Percentiles rank a stretch among this genome's conserved stretches.
Conservation (phyloP, 352 stramenopile species). For the Globisporangium spiculum region DNA sequence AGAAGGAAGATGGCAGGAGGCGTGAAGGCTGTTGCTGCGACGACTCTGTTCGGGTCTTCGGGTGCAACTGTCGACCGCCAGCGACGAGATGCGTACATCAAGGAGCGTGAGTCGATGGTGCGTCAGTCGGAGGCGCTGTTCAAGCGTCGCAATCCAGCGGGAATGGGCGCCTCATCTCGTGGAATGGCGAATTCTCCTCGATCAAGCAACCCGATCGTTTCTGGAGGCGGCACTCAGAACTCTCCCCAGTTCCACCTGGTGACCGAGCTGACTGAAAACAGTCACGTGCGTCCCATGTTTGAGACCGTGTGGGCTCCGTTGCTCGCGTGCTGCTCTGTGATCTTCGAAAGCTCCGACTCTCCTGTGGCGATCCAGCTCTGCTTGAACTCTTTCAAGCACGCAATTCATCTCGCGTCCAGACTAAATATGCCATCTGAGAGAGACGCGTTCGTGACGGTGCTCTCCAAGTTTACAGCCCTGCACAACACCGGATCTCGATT, state of each 20-base stretch:
- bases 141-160: constrained; percentile 51
- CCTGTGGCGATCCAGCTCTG: constrained; percentile 92
- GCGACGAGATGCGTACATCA: constrained; percentile 80
- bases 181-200: constrained; percentile 20
- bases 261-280: constrained; percentile 63
- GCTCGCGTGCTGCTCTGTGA: constrained; percentile 95
- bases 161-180: constrained; percentile 21
- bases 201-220: constrained; percentile 10
- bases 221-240: constrained; percentile 16
- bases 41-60: constrained; percentile 63
- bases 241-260: constrained; percentile 62
- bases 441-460: constrained; percentile 95
- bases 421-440: constrained; percentile 91
- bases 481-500: constrained; percentile 90
- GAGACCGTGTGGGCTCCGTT: constrained; percentile 98
- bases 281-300: constrained; percentile 96
- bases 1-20: constrained; percentile 27
- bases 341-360: constrained; percentile 94
- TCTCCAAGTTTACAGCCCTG: constrained; percentile 96
- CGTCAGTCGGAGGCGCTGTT: constrained; percentile 75
- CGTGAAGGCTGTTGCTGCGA: constrained; percentile 25
- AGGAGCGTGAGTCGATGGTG: constrained; percentile 83
- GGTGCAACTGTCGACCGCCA: constrained; percentile 56
- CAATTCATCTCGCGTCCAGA: constrained; percentile 87
- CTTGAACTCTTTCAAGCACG: constrained; percentile 94